These are phyloP conservation scores for Hericium erinaceus DNA, from an alignment of 768 basidiomycete genomes.

Conservation along the genomic window DNA sequence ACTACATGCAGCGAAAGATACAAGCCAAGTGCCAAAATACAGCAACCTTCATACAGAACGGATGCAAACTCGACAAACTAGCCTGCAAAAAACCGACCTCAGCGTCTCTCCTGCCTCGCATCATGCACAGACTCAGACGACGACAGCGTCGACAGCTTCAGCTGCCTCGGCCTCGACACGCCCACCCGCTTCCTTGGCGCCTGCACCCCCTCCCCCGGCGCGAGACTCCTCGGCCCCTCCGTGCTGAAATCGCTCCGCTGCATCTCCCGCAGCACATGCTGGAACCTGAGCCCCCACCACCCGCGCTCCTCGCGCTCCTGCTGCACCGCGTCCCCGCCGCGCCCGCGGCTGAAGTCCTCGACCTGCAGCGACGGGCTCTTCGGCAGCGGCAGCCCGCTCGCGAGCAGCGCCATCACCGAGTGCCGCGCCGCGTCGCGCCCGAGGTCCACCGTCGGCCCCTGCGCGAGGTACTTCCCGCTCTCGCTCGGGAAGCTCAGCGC, in stretches of 20 bases:
- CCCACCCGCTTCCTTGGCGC: background rate
- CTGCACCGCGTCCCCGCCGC: slow-evolving; percentile 20
- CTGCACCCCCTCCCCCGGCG: background rate
- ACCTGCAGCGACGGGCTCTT: slow-evolving; percentile 66
- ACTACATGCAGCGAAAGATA: too few species aligned
- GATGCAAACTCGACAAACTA: too few species aligned
- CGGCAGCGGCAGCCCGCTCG: slow-evolving; percentile 47
- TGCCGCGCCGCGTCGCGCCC: slow-evolving; percentile 22
- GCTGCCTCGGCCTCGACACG: slow-evolving; percentile 6
- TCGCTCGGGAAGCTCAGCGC: slow-evolving; percentile 32
- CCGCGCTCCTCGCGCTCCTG: slow-evolving; percentile 60
- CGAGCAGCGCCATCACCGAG: slow-evolving; percentile 30
- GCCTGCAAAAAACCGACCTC: too few species aligned
- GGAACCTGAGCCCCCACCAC: slow-evolving; percentile 67
- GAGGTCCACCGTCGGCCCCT: slow-evolving; percentile 20
- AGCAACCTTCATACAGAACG: too few species aligned
- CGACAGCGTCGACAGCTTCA: slow-evolving; percentile 11
- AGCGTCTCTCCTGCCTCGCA: too few species aligned
- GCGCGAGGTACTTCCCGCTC: slow-evolving; percentile 20
- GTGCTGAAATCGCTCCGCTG: slow-evolving; percentile 20
- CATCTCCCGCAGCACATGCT: slow-evolving; percentile 50
- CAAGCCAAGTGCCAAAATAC: too few species aligned
- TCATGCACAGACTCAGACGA: slow-evolving; percentile 6
- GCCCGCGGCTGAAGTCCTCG: slow-evolving; percentile 23
- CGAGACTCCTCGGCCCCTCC: background rate